These are phyloP conservation scores for Acanthamoeba sp. DNA, from an alignment of 208 protist genomes.

Conservation along the genomic window DNA sequence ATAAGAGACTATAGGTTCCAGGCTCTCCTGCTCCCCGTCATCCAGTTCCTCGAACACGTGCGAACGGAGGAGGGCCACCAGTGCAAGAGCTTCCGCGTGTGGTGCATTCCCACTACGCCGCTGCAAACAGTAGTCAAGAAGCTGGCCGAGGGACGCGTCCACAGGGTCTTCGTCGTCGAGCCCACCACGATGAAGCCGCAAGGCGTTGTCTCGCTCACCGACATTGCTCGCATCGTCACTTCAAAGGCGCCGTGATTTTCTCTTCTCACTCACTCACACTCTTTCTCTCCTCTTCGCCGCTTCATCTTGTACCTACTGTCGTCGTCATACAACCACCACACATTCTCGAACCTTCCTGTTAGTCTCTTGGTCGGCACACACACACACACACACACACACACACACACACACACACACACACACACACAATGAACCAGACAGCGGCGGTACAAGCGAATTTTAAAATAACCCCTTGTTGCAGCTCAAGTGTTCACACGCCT, in stretches of 20 bases:
- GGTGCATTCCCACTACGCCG: conserved; percentile 48
- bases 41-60: conserved; percentile 60
- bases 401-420: too few species aligned
- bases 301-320: background rate
- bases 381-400: too few species aligned
- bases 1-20: conserved; percentile 60
- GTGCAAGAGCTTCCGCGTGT: conserved; percentile 21
- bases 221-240: conserved; percentile 51
- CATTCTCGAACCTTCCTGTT: too few species aligned
- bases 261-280: too few species aligned
- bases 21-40: background rate
- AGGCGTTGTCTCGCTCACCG: conserved; percentile 64
- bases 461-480: too few species aligned
- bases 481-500: background rate
- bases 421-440: too few species aligned
- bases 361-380: too few species aligned
- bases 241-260: too few species aligned
- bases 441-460: too few species aligned
- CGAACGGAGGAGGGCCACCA: conserved; percentile 28
- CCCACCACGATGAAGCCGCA: background rate
- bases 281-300: too few species aligned
- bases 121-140: conserved; percentile 43
- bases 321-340: too few species aligned
- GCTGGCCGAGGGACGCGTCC: conserved; percentile 62
- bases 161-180: conserved; percentile 55